These are phyloP conservation scores for Russula abietina DNA, from an alignment of 768 basidiomycete genomes.

Conservation along the genomic window DNA sequence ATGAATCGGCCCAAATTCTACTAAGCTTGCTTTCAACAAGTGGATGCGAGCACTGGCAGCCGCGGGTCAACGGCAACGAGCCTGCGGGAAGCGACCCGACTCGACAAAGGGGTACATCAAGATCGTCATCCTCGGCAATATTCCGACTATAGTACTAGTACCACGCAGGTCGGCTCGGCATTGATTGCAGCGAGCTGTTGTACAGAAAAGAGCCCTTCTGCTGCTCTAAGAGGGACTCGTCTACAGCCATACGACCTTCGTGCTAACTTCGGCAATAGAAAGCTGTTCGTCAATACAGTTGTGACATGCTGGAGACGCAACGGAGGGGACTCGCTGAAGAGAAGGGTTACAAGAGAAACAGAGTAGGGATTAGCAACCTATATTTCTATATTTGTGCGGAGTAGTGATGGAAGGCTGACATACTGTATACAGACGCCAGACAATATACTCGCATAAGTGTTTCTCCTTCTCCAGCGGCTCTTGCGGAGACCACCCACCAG, in stretches of 20 bases:
- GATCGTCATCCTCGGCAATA: slow-evolving; percentile 59
- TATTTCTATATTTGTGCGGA: background rate
- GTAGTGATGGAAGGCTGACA: background rate
- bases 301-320: slow-evolving; percentile 64
- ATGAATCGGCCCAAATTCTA: slow-evolving; percentile 24
- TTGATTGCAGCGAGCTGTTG: slow-evolving; percentile 82
- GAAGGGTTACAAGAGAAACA: slow-evolving; percentile 42
- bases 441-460: background rate
- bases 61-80: slow-evolving; percentile 55
- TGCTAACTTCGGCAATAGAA: slow-evolving; percentile 74
- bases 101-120: slow-evolving; percentile 63
- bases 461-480: background rate
- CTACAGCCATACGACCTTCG: slow-evolving; percentile 74
- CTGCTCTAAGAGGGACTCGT: slow-evolving; percentile 76
- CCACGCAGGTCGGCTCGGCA: slow-evolving; percentile 41
- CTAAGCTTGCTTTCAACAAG: slow-evolving; percentile 51
- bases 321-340: slow-evolving; percentile 53
- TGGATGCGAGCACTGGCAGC: slow-evolving; percentile 30
- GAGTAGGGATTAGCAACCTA: background rate
- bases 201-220: slow-evolving; percentile 80
- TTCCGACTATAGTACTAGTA: no score
- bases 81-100: slow-evolving; percentile 70
- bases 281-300: slow-evolving; percentile 67
- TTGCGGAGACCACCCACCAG: no score
- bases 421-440: background rate